phyloP scores from a whole-genome alignment of 2,329 filamentous ascomycete species.

The Cordyceps cicadae region DNA sequence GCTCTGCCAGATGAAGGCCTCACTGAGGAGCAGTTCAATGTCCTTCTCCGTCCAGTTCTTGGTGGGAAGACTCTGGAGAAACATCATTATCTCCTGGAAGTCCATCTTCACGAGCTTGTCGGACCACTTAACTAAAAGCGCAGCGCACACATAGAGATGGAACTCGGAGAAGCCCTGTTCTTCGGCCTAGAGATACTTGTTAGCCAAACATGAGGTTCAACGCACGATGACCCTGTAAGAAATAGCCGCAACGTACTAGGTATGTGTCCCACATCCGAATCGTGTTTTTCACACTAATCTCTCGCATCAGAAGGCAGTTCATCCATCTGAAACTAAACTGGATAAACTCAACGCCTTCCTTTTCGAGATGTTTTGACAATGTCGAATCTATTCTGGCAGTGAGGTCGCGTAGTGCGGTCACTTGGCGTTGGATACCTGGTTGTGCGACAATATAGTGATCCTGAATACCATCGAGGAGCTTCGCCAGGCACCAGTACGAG shows the following conservation, averaged over 20 bases:
- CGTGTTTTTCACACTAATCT: constrained; percentile 92
- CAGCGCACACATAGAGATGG: constrained; percentile 95
- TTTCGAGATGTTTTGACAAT: constrained; percentile 80
- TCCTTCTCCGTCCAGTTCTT: constrained; percentile 96
- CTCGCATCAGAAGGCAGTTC: constrained; percentile 97
- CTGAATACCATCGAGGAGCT: constrained; percentile 95
- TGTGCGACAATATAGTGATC: constrained; percentile 99
- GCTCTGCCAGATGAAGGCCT: constrained; percentile 98
- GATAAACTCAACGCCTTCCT: constrained; percentile 92
- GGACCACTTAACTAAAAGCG: constrained; percentile 97
- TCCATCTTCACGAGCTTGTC: constrained; percentile 94
- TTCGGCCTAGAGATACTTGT: constrained; percentile 59
- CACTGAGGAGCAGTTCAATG: constrained; percentile 87
- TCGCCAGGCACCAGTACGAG: constrained; percentile 96
- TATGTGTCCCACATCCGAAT: constrained; percentile 99
- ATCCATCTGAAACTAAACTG: constrained; percentile 99
- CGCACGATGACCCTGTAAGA: neutral
- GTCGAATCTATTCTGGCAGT: constrained; percentile 80
- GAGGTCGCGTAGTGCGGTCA: constrained; percentile 78
- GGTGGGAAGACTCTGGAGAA: constrained; percentile 87
- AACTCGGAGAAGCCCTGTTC: constrained; percentile 98
- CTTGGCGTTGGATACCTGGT: constrained; percentile 91
- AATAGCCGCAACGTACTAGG: constrained; percentile 54
- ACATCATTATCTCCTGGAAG: constrained; percentile 99
- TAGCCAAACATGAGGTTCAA: constrained; percentile 11